Base-by-base conservation (phyloP, 306 rosid genomes). In the Trifolium repens region DNA sequence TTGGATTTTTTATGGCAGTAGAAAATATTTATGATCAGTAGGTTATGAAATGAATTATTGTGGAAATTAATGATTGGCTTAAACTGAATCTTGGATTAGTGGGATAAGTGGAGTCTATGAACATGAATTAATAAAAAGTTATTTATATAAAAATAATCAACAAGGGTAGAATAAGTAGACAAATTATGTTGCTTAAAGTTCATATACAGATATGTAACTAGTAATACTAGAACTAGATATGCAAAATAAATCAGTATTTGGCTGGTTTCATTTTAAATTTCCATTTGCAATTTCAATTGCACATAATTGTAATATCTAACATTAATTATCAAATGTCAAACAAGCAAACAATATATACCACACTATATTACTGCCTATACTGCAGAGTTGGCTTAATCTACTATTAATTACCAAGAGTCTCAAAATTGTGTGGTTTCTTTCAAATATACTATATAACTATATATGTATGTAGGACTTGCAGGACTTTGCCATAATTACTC, bases 351-450 rank as follows among this genome's bases (percentile, higher is more conserved):
- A 30, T 14, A 59, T 47, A 19, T 1, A 9, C 62, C 63, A 54
- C 60, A 30, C 34, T 5, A 37, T 37, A 37, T 37, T 37, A 68
- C 15, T 40, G 11, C 72, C 49, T 44, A 73, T 43, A 49, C 2
- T 37, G 40, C 8, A 37, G 9, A 67, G 74, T 37, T 57, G 53
- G 42, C 72, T 26, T 22, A 74, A 40, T 39, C 67, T 52, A 43
- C 11, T 54, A 27, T 12, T 52, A 32, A 17, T 16, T 52, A 32
- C 71, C 49, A 68, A 39, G 4, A 52, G 43, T 67, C 60, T 80
- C 66, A 69, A 81, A 75, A 81, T 42, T 70, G 66, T 57, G 74
- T 54, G 75, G 50, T 66, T 81, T 77, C 53, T 77, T 66, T 47
- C 42, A 53, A 47, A 81, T 77, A 72, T 76, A 69, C 70, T 30